phyloP scores from a whole-genome alignment of 2,329 filamentous ascomycete genomes.

The Geosmithia putterillii region DNA sequence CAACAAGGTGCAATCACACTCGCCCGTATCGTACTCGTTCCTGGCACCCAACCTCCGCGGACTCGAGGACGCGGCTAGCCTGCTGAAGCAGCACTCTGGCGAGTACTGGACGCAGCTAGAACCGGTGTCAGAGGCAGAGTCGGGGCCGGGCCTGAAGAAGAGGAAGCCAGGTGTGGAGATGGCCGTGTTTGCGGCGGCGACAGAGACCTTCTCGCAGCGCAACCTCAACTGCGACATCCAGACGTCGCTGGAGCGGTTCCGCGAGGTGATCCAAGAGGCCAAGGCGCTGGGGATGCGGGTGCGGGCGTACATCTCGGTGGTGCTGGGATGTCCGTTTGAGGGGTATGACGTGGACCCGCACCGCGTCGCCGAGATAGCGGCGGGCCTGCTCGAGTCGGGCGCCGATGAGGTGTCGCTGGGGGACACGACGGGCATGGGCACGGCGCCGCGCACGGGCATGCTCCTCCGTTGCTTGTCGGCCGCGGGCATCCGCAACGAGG shows the following conservation, averaged over 20 bases:
- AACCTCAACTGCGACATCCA: constrained; percentile 75
- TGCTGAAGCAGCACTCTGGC: constrained; percentile 39
- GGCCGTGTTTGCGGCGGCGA: constrained; percentile 72
- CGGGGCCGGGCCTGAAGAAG: too few species aligned
- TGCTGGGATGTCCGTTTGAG: constrained; percentile 69
- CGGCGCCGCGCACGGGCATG: constrained; percentile 54
- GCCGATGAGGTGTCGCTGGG: constrained; percentile 85
- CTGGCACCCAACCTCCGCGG: constrained; percentile 69
- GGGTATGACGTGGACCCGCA: constrained; percentile 52
- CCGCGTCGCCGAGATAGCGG: constrained; percentile 53
- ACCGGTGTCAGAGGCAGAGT: constrained; percentile 20
- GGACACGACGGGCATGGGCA: constrained; percentile 86
- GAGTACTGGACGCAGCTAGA: constrained; percentile 39
- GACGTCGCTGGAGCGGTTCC: constrained; percentile 59
- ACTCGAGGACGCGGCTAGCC: constrained; percentile 45
- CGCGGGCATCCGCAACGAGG: constrained; percentile 55
- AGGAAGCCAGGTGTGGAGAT: constrained; percentile 48
- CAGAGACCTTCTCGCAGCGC: constrained; percentile 66
- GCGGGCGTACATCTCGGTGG: constrained; percentile 70
- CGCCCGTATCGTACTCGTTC: constrained; percentile 63
- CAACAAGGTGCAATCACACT: constrained; percentile 37
- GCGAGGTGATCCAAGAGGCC: constrained; percentile 55
- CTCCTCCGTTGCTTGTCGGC: constrained; percentile 52
- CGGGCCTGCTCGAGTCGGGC: constrained; percentile 66
- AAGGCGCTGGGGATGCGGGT: constrained; percentile 55